Evolutionary conservation across 139 green algal species (phyloP), one percentile per base, ranked within the genome.

Genomic region (Micractinium sp.): DNA sequence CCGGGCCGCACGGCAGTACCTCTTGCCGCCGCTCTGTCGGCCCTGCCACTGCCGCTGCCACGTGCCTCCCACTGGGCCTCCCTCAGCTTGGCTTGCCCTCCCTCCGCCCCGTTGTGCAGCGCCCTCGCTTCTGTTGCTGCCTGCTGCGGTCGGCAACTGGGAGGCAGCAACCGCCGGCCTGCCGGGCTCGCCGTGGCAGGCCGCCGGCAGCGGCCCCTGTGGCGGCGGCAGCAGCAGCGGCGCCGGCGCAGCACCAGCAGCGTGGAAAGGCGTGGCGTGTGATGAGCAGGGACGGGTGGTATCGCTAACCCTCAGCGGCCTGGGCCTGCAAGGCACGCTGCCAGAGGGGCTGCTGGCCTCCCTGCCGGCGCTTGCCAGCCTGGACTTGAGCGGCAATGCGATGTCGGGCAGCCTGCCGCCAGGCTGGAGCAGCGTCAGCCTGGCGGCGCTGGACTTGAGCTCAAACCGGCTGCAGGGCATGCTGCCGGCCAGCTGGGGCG

Each of bases 331-430:
- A 23, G 86, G 81, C 33, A 77, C 87, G 27, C 53, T 92, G 29
- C 82, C 86, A 7, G 23, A 15, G 63, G 63, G 63, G 1, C 67
- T 86, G 73, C 38, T 92, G 35, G 23, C 76, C 15, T 69, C 61
- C 38, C 75, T 90, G 4, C 33, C 76, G n/a, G 35, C 56, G 25
- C 61, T 95, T n/a, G 0, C 82, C 38, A 22, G 39, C 13, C 85
- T 93, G 0, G 35, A 88, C 81, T 66, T 93, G 15, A 76, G 53
- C 47, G 53, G 31, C 80, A 85, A 85, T 29, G 31, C 39, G 9
- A 15, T 83, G 39, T 20, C 71, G 12, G 71, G 27, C 71, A 36
- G 29, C 27, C 71, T 77, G 71, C 71, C 71, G 20, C 27, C 27
- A 3, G 31, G 71, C 71, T 94, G 80, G 85, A 25, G 22, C 13